Evolutionary conservation across 2,329 filamentous ascomycete genomes (phyloP), one percentile per base, ranked within the genome.

Genomic region (Epichloe elymi): DNA sequence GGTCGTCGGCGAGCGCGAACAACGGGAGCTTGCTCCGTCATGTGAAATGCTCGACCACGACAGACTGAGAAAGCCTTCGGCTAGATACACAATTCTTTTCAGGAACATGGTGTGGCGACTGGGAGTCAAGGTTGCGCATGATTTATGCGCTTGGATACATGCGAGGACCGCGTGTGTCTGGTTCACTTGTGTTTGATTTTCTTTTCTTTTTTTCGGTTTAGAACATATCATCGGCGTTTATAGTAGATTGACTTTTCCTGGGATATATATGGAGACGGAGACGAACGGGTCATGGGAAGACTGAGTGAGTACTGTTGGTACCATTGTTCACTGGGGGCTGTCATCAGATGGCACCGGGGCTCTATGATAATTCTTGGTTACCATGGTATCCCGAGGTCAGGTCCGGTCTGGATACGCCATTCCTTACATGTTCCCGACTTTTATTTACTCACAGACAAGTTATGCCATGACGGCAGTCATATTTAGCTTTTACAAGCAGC

Each of bases 1-100:
- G 72, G 78, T 26, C 74, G 81, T 38, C 74, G 81, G 53, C 74
- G 80, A 52, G 82, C 83, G 15, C 74, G 83, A 58, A 86, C 82
- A 38, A 73, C 80, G 65, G 79, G 55, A n/a, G 67, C 71, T 30
- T 86, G 83, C 64, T 61, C 66, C 42, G 70, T 86, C 51, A 86
- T 86, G 83, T 86, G 70, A 80, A 40, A 43, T 38, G 47, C 47
- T 36, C 36, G 6, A 4, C 17, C 11, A 46, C 17, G 40, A 26
- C 33, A 12, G 12, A 20, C 44, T 23, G 45, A 38, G n/a, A 40
- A 40, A 19, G 20, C 5, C 10, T 36, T 10, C 2, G 30, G 15
- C 15, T n/a, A 6, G 15, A 26, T 3, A 6, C 33, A 11, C 26
- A n/a, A 30, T 8, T 11, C 5, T 45, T 45, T 14, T 38, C 36